These are phyloP conservation scores for Plasmodium berghei DNA, from an alignment of 169 alveolate genomes.

Conservation along the genomic window DNA sequence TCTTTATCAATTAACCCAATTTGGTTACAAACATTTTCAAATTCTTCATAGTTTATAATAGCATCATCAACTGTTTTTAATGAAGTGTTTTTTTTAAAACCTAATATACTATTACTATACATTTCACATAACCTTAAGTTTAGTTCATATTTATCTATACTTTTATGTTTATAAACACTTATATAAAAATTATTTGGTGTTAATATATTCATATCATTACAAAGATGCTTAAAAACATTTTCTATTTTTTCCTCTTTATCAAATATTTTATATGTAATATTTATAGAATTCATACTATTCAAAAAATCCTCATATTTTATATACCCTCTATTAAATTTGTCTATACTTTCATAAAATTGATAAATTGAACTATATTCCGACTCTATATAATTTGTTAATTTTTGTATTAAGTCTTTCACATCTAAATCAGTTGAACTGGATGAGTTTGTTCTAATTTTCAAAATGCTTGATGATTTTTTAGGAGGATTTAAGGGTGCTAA, in stretches of 20 bases:
- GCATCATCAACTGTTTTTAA: conserved; percentile 9
- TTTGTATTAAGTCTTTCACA: conserved; percentile 26
- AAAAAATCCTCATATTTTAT: conserved; percentile 62
- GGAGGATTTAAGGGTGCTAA: neutral
- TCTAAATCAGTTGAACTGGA: conserved; percentile 28
- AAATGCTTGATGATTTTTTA: conserved; percentile 59
- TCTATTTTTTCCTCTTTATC: conserved; percentile 49
- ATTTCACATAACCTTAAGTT: conserved; percentile 55
- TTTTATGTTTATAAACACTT: conserved; percentile 37
- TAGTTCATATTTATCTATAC: conserved; percentile 46
- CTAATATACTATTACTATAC: conserved; percentile 42
- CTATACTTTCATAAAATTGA: conserved; percentile 75
- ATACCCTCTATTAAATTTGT: conserved; percentile 72
- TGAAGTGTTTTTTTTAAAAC: conserved; percentile 43
- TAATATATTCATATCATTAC: conserved; percentile 50
- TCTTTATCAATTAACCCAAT: conserved; percentile 29
- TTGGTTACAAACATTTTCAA: conserved; percentile 52
- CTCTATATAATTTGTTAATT: conserved; percentile 19
- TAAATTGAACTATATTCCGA: conserved; percentile 58
- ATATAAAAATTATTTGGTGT: conserved; percentile 55
- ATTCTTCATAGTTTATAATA: conserved; percentile 16
- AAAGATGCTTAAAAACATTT: conserved; percentile 43
- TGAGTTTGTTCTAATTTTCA: conserved; percentile 38
- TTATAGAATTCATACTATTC: conserved; percentile 18
- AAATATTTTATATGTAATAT: conserved; percentile 38